These are phyloP conservation scores for Clonostachys byssicola DNA, from an alignment of 2,329 filamentous ascomycete species.

Conservation along the genomic window DNA sequence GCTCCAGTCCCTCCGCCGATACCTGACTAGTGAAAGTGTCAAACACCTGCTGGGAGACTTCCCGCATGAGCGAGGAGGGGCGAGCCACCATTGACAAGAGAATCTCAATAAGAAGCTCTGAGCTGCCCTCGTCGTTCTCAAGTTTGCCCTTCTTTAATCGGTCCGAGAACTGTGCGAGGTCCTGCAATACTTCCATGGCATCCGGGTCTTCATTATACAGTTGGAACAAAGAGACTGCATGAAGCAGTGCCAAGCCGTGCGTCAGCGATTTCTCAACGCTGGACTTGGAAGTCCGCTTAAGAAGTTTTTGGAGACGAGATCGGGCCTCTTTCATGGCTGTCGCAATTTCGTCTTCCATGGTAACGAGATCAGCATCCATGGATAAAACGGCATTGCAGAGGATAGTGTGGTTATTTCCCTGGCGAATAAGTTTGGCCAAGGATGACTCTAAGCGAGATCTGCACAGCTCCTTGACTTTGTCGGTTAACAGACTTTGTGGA, in stretches of 20 bases:
- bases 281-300: slow-evolving; percentile 31
- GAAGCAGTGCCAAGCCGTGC: slow-evolving; percentile 73
- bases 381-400: slow-evolving; percentile 51
- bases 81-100: slow-evolving; percentile 86
- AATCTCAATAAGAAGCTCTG: slow-evolving; percentile 79
- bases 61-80: slow-evolving; percentile 77
- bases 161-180: slow-evolving; percentile 73
- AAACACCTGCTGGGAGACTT: slow-evolving; percentile 86
- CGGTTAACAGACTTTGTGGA: slow-evolving; percentile 37
- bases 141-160: slow-evolving; percentile 47
- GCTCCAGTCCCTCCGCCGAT: slow-evolving; percentile 66
- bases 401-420: slow-evolving; percentile 44
- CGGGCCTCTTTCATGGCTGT: slow-evolving; percentile 47
- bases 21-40: slow-evolving; percentile 74
- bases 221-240: slow-evolving; percentile 80
- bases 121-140: slow-evolving; percentile 46
- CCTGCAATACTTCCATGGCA: slow-evolving; percentile 75
- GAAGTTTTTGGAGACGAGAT: slow-evolving; percentile 46
- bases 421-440: slow-evolving; percentile 52
- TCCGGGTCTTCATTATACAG: slow-evolving; percentile 88
- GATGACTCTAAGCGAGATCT: slow-evolving; percentile 53
- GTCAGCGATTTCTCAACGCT: slow-evolving; percentile 32
- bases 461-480: slow-evolving; percentile 48
- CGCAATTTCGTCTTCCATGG: slow-evolving; percentile 51
- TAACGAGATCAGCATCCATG: slow-evolving; percentile 45